Evolutionary conservation across 495 filamentous ascomycete species (phyloP).

Genomic region (Evernia prunastri): DNA sequence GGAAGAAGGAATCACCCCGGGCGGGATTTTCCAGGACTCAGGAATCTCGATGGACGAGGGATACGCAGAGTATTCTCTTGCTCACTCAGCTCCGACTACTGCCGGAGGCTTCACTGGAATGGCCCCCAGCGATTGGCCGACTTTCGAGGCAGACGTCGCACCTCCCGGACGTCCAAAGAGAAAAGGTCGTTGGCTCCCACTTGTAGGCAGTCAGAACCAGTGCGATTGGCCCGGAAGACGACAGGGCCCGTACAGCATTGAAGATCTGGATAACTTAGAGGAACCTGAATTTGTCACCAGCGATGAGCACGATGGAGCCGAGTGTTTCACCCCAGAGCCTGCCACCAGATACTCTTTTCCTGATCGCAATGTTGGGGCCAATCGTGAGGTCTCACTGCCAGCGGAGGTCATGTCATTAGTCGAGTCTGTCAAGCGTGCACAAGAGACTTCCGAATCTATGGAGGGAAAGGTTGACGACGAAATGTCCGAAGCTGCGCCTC

Average conservation of each 20-base stretch:
- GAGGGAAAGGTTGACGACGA: background rate
- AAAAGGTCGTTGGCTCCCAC: background rate
- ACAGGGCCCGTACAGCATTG: background rate
- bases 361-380: background rate
- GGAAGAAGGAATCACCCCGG: background rate
- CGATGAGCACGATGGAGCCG: background rate
- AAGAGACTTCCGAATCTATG: background rate
- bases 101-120: background rate
- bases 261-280: background rate
- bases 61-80: background rate
- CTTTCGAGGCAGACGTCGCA: background rate
- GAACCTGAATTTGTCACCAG: background rate
- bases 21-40: conserved; percentile 9
- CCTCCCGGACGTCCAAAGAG: background rate
- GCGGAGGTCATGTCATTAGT: background rate
- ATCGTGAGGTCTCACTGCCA: background rate
- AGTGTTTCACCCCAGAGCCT: background rate
- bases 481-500: background rate
- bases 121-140: background rate
- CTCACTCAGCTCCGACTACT: background rate
- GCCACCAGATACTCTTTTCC: background rate
- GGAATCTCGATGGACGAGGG: conserved; percentile 1
- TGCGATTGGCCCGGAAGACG: background rate
- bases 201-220: background rate
- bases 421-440: background rate